Conservation (phyloP, 768 basidiomycete genomes). For the Holtermanniella nyarrowii region DNA sequence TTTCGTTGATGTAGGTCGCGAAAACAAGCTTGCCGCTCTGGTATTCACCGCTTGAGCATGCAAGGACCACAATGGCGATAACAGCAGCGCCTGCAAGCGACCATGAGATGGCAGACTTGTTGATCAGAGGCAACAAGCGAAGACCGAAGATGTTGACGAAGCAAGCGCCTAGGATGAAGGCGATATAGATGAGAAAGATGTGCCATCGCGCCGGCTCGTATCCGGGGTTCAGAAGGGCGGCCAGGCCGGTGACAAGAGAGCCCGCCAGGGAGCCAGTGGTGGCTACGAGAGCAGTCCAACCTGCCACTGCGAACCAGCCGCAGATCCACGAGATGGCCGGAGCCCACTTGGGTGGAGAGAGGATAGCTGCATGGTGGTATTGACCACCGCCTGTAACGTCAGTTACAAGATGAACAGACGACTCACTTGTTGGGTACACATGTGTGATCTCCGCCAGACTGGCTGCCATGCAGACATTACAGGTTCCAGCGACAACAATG, state of each 20-base stretch:
- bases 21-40: conserved; percentile 30
- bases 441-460: conserved; percentile 22
- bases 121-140: conserved; percentile 23
- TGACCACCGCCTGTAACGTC: conserved; percentile 23
- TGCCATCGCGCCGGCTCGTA: conserved; percentile 22
- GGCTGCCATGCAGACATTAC: conserved; percentile 26
- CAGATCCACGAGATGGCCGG: conserved; percentile 29
- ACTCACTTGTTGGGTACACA: not conserved
- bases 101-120: conserved; percentile 31
- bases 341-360: conserved; percentile 20
- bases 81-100: conserved; percentile 21
- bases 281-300: conserved; percentile 30
- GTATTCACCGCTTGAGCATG: conserved; percentile 17
- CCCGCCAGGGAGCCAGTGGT: conserved; percentile 29
- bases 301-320: conserved; percentile 32
- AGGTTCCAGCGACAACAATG: conserved; percentile 24
- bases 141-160: conserved; percentile 24
- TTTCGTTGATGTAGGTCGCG: conserved; percentile 24
- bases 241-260: conserved; percentile 22
- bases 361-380: conserved; percentile 30
- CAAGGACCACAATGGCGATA: conserved; percentile 22
- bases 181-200: conserved; percentile 32
- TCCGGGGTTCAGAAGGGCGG: conserved; percentile 17
- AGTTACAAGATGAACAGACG: not conserved
- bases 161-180: conserved; percentile 23